Base-by-base conservation (phyloP, 495 filamentous ascomycete species). In the Margaritispora aquatica region DNA sequence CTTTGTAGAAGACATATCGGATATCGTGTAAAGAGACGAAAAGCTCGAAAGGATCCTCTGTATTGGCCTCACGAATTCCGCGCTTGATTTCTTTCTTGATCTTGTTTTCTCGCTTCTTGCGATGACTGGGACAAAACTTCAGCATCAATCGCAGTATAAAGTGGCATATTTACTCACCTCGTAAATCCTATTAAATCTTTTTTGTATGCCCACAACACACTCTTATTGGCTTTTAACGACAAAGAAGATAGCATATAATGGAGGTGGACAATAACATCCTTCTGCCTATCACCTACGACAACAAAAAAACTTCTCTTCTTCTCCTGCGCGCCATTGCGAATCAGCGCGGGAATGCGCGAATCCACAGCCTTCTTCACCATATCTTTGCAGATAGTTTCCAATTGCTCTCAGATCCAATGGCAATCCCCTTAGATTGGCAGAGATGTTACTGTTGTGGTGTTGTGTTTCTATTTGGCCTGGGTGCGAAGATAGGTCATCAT, bases 1-100 rank as follows among this genome's bases (percentile, higher is more conserved):
- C 95, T 74, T 99, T 99, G 78, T 99, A 99, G 80, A 96, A 99
- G 38, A 93, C 89, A 83, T 97, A 99, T 64, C 95, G 89, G 66
- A 99, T 96, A 69, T 96, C 91, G 73, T 96, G 88, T 56, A 96
- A 84, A 20, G 90, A 92, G 69, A 99, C 87, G 75, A 99, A 99
- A 61, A 97, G 80, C 77, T 99, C 95, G 75, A 99, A 99, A 0
- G 95, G 89, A 67, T 97, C 95, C 67, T 97, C 92, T 48, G 86
- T 84, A 71, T 99, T 96, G n/a, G 88, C 83, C 71, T 99, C 95
- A 61, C 94, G 81, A 56, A 92, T 92, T 20, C 95, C 95, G 60
- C 91, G 84, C 76, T 96, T 97, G 75, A 99, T 91, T 68, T 97
- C 93, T 69, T 92, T 96, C 75, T 93, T 95, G 70, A 99, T 97